Conservation (phyloP, 306 rosid genomes). For the barrel medic (Medicago truncatula) region MtrunA17r5.0-ANR NC_053048.1:32966001-32966500, state of each 20-base stretch:
- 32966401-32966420: too few relatives aligned
- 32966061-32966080: slow-evolving; percentile 22
- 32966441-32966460: too few relatives aligned
- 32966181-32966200: neutral
- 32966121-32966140: slow-evolving; percentile 30
- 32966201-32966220: neutral
- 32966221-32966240: neutral
- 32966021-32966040: slow-evolving; percentile 8
- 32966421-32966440: too few relatives aligned
- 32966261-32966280: too few relatives aligned
- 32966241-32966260: neutral
- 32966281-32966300: too few relatives aligned
- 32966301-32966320: too few relatives aligned
- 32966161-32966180: neutral
- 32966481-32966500: too few relatives aligned
- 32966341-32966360: too few relatives aligned
- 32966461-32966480: too few relatives aligned
- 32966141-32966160: neutral
- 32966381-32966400: too few relatives aligned
- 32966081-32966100: slow-evolving; percentile 27
- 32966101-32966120: slow-evolving; percentile 38
- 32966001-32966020: slow-evolving; percentile 33
- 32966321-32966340: too few relatives aligned
- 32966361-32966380: too few relatives aligned
- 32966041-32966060: slow-evolving; percentile 35